A percentile compares a stretch with the other conserved stretches of the same genome.
Conservation (phyloP, 2,329 filamentous ascomycete species). For the Penicillium sp. region DNA sequence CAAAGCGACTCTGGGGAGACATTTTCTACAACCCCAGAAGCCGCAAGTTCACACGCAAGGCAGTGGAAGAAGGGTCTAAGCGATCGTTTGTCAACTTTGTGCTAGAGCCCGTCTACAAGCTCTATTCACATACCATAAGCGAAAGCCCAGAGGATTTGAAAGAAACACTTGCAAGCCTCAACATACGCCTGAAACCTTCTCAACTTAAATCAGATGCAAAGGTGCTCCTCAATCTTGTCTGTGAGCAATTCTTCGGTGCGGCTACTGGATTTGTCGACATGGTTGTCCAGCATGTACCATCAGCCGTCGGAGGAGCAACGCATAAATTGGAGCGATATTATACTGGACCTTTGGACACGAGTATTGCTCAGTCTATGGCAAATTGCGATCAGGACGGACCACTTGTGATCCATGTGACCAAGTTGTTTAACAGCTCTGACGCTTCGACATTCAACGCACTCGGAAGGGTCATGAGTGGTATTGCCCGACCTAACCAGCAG, state of each 20-base stretch:
- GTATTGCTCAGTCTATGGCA: conserved; percentile 74
- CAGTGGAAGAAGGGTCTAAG: conserved; percentile 72
- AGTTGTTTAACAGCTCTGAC: conserved; percentile 85
- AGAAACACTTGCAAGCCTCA: conserved; percentile 70
- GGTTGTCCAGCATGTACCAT: conserved; percentile 84
- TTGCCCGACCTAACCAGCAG: conserved; percentile 72
- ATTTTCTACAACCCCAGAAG: conserved; percentile 92
- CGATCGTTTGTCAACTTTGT: conserved; percentile 92
- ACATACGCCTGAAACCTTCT: conserved; percentile 84
- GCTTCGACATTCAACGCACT: conserved; percentile 89
- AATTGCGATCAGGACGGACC: conserved; percentile 85
- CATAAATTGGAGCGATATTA: conserved; percentile 81
- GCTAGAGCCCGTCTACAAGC: conserved; percentile 94
- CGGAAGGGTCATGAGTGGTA: conserved; percentile 88
- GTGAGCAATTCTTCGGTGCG: conserved; percentile 91
- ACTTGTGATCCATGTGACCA: conserved; percentile 85
- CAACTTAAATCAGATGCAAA: conserved; percentile 89
- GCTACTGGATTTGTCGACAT: conserved; percentile 93
- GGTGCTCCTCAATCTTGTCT: conserved; percentile 81
- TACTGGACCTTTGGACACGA: conserved; percentile 81
- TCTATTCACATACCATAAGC: conserved; percentile 92
- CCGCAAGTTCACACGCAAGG: conserved; percentile 86
- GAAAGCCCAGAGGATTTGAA: conserved; percentile 82
- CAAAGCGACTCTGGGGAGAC: conserved; percentile 85
- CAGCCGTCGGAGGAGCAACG: conserved; percentile 72